Evolutionary conservation across 305 asterid genomes (phyloP).

Genomic region (Fraxinus angustifolia): DNA sequence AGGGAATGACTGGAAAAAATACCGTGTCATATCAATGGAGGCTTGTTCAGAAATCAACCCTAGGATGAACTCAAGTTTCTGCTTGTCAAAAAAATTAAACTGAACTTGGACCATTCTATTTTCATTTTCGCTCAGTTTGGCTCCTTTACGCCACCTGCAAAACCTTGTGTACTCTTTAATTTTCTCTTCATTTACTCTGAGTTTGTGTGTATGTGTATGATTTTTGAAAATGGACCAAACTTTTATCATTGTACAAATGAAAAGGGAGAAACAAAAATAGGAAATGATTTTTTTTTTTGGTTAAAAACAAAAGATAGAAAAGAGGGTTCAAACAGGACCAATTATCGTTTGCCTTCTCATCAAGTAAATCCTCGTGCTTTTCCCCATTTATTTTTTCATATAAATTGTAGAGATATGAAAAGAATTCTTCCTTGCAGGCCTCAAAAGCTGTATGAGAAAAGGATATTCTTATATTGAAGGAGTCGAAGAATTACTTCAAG

Average conservation of each 20-base stretch:
- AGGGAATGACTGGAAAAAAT: not conserved
- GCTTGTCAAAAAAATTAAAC: not conserved
- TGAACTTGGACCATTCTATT: not conserved
- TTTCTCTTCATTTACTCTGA: not conserved
- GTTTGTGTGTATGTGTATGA: not conserved
- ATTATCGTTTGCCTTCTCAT: not conserved
- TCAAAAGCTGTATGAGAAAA: slow-evolving; percentile 70
- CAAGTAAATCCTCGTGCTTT: not conserved
- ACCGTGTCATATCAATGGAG: not conserved
- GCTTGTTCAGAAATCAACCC: not conserved
- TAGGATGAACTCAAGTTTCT: not conserved
- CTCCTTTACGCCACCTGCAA: not conserved
- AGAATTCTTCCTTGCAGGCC: slow-evolving; percentile 46
- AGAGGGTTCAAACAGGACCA: not conserved
- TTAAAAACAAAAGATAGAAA: not conserved
- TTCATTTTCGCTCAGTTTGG: not conserved
- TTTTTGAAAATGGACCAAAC: not conserved
- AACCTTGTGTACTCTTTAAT: not conserved
- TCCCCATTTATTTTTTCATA: not conserved
- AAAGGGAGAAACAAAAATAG: not conserved
- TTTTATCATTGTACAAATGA: not conserved
- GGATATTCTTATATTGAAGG: slow-evolving; percentile 79
- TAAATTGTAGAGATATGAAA: slow-evolving; percentile 5
- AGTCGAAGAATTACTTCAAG: slow-evolving; percentile 59
- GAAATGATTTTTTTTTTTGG: not conserved